A percentile compares a stretch with the other conserved stretches of the same genome.
Conservation (phyloP, 768 basidiomycete genomes). For the Russula compacta region DNA sequence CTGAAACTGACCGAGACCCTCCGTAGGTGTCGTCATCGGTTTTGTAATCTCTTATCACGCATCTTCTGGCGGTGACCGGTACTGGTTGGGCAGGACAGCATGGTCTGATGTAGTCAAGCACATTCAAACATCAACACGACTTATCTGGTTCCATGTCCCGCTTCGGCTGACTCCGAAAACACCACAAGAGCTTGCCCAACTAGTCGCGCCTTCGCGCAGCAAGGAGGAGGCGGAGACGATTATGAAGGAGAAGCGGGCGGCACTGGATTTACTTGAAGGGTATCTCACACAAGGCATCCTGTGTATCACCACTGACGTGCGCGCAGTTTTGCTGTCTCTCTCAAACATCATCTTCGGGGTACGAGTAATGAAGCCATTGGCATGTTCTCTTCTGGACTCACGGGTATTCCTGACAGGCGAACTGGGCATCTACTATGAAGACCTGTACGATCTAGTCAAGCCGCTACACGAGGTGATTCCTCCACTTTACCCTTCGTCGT, state of each 20-base stretch:
- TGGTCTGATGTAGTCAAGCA: constrained; percentile 52
- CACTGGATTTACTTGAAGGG: constrained; percentile 51
- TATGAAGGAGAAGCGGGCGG: constrained; percentile 54
- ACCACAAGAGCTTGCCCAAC: constrained; percentile 27
- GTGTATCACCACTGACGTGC: neutral
- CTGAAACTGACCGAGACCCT: neutral
- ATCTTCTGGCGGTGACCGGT: constrained; percentile 45
- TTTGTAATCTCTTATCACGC: constrained; percentile 55
- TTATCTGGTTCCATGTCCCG: constrained; percentile 58
- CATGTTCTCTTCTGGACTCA: neutral
- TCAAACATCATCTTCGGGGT: constrained; percentile 55
- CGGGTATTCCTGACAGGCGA: constrained; percentile 33
- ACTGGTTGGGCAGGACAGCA: constrained; percentile 44
- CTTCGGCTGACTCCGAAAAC: constrained; percentile 37
- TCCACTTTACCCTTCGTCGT: neutral
- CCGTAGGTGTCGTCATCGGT: constrained; percentile 48
- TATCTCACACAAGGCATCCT: constrained; percentile 15
- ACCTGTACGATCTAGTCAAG: constrained; percentile 47
- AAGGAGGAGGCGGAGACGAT: constrained; percentile 38
- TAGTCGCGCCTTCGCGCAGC: constrained; percentile 27
- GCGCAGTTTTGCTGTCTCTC: constrained; percentile 41
- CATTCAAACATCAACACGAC: constrained; percentile 38
- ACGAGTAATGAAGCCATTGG: neutral
- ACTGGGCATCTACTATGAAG: constrained; percentile 51
- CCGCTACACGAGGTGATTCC: constrained; percentile 45